These are phyloP conservation scores for Phialophora tarda DNA, from an alignment of 2,329 filamentous ascomycete species.

Conservation along the genomic window DNA sequence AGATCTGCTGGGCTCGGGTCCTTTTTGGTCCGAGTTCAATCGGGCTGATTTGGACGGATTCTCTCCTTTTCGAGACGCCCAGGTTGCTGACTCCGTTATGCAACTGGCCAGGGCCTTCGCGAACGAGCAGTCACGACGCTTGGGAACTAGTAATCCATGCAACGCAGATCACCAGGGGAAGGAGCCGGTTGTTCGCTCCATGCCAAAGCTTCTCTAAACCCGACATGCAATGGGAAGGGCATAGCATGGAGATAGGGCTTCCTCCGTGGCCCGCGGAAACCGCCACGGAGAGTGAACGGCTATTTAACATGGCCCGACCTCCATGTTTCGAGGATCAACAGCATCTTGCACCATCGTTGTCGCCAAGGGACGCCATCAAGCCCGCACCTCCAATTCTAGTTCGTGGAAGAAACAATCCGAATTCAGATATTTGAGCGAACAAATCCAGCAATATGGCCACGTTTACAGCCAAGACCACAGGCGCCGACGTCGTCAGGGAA, in stretches of 20 bases:
- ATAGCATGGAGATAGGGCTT: slow-evolving; percentile 10
- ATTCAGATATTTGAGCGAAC: not conserved
- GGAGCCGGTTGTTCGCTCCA: not conserved
- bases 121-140: not conserved
- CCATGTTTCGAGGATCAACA: not conserved
- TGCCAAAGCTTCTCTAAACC: not conserved
- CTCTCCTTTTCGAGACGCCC: not conserved
- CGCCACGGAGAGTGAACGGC: not conserved
- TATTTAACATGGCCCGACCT: not conserved
- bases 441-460: slow-evolving; percentile 35
- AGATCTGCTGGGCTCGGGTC: not conserved
- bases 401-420: not conserved
- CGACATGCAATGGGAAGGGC: not conserved
- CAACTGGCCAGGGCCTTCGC: not conserved
- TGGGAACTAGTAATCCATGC: not conserved
- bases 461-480: slow-evolving; percentile 42
- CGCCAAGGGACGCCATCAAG: not conserved
- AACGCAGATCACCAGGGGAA: not conserved
- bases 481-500: slow-evolving; percentile 42
- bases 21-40: not conserved
- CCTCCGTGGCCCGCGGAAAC: not conserved
- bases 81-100: not conserved
- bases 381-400: not conserved
- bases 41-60: not conserved
- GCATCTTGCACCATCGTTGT: not conserved